These are phyloP conservation scores for Aspergillus avenaceus DNA, from an alignment of 495 filamentous ascomycete genomes.

Conservation along the genomic window DNA sequence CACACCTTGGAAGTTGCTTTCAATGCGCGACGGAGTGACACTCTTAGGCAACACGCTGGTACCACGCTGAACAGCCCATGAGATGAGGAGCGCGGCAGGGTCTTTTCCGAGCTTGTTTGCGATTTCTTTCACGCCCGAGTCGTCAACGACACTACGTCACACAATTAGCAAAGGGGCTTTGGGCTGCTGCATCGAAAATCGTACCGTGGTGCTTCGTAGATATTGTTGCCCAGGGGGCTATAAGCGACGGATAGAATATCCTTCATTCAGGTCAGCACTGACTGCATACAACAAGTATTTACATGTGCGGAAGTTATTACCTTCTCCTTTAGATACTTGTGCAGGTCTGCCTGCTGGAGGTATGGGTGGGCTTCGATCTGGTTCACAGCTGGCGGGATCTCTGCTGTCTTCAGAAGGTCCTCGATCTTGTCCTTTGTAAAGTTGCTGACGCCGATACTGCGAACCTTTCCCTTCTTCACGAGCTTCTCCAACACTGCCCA, in stretches of 20 bases:
- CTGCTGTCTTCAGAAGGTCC: conserved; percentile 59
- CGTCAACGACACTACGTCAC: conserved; percentile 47
- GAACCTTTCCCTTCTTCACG: conserved; percentile 60
- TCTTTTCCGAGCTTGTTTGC: conserved; percentile 67
- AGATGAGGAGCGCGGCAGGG: conserved; percentile 65
- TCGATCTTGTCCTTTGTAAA: conserved; percentile 62
- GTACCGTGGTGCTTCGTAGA: conserved; percentile 39
- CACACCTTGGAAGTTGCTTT: conserved; percentile 51
- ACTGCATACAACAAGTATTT: no score
- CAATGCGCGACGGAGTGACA: conserved; percentile 53
- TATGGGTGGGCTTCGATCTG: conserved; percentile 88
- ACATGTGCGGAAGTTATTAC: conserved; percentile 1
- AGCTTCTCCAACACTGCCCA: conserved; percentile 74
- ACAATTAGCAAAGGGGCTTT: no score
- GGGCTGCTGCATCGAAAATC: no score
- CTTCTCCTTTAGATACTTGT: conserved; percentile 34
- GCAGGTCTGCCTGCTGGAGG: conserved; percentile 62
- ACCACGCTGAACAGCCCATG: conserved; percentile 78
- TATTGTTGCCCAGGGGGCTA: conserved; percentile 52
- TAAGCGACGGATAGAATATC: conserved; percentile 50
- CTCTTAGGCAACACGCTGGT: conserved; percentile 59
- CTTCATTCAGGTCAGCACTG: conserved; percentile 11
- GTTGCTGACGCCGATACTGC: conserved; percentile 80
- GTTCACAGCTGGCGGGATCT: conserved; percentile 64
- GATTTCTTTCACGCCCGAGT: conserved; percentile 55